A percentile compares a stretch with the other conserved stretches of the same genome.
phyloP scores from a whole-genome alignment of 140 eudicot species.

The Erigeron philadelphicus region DNA sequence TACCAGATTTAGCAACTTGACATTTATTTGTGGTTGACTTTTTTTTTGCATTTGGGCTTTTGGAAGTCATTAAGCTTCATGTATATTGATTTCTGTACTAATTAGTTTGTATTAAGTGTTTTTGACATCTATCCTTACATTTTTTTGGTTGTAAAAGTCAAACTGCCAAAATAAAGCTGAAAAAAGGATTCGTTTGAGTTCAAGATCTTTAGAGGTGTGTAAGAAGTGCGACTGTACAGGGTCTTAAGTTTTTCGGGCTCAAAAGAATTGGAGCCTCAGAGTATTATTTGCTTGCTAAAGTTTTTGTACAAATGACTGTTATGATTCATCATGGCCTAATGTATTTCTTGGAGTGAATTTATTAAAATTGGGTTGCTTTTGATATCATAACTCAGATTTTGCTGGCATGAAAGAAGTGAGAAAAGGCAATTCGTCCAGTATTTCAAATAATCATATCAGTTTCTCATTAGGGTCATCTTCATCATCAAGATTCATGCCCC shows the following conservation, averaged over 20 bases:
- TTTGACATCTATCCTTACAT: background rate
- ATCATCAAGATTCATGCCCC: conserved; percentile 65
- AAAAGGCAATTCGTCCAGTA: conserved; percentile 41
- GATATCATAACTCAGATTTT: conserved; percentile 44
- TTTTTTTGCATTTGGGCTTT: conserved; percentile 17
- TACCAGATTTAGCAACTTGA: conserved; percentile 13
- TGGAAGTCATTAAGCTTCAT: conserved; percentile 3
- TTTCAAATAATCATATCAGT: conserved; percentile 41
- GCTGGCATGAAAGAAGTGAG: conserved; percentile 46
- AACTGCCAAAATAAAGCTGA: background rate
- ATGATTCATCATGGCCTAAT: background rate
- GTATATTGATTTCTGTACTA: conserved; percentile 10
- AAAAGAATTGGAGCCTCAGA: too few species aligned
- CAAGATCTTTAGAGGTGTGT: too few species aligned
- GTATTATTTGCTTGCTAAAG: too few species aligned
- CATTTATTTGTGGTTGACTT: conserved; percentile 29
- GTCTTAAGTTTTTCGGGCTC: too few species aligned
- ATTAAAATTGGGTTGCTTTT: conserved; percentile 18
- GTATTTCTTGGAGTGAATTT: background rate
- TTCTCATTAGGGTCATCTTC: conserved; percentile 53
- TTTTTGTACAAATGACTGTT: too few species aligned
- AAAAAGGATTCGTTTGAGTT: too few species aligned
- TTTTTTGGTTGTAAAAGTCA: conserved; percentile 9
- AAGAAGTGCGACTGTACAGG: too few species aligned
- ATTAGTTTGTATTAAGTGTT: background rate